These are phyloP conservation scores for Fusarium sp. DNA, from an alignment of 2,329 filamentous ascomycete species.

Conservation along the genomic window DNA sequence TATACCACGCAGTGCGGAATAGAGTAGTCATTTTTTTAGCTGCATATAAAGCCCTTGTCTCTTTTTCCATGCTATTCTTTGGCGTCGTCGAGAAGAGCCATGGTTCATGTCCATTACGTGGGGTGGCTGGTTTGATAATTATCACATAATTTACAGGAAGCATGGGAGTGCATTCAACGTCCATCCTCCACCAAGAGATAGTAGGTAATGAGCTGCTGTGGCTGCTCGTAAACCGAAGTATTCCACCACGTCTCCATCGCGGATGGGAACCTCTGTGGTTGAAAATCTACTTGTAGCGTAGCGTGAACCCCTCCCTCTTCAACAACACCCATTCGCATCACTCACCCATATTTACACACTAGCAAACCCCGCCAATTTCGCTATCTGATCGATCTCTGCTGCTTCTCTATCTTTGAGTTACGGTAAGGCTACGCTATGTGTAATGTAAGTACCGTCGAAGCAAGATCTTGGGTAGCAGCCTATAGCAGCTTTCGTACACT, in stretches of 20 bases:
- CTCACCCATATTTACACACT: slow-evolving; percentile 6
- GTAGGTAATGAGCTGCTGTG: not conserved
- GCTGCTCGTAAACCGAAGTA: slow-evolving; percentile 8
- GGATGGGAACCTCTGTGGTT: slow-evolving; percentile 18
- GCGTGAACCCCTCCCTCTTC: slow-evolving; percentile 21
- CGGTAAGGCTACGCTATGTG: not conserved
- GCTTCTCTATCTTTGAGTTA: not conserved
- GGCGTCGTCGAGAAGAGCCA: slow-evolving; percentile 10
- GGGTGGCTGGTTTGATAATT: slow-evolving; percentile 8
- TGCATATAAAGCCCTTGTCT: slow-evolving; percentile 3
- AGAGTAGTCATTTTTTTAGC: not conserved
- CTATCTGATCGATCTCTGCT: slow-evolving; percentile 16
- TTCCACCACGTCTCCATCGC: slow-evolving; percentile 1
- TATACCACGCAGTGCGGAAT: not conserved
- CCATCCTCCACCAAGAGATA: not conserved
- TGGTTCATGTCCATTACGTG: slow-evolving; percentile 14
- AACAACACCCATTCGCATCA: slow-evolving; percentile 10
- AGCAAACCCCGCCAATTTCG: slow-evolving; percentile 22
- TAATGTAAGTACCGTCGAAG: not conserved
- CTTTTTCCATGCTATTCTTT: slow-evolving; percentile 1
- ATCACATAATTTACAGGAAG: not conserved
- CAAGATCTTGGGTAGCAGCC: not conserved
- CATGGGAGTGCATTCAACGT: slow-evolving; percentile 5
- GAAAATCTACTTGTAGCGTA: slow-evolving; percentile 20
- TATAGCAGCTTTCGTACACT: not conserved